phyloP scores from a whole-genome alignment of 371 early-diverging fungal genomes.

The Gilbertella persicaria region DNA sequence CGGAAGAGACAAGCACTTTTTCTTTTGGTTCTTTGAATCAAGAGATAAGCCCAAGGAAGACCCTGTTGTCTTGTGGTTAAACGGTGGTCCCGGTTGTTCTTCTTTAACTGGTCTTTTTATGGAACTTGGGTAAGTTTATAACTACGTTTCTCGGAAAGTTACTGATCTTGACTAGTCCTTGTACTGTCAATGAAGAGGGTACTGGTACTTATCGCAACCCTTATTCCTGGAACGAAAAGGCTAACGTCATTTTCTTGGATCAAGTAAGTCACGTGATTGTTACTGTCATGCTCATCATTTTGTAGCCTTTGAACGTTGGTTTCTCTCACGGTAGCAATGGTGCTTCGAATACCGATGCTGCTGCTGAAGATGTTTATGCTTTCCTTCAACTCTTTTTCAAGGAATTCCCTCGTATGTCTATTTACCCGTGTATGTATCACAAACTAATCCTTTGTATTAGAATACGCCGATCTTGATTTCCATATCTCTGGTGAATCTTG shows the following conservation, averaged over 20 bases:
- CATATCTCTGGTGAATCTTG: slow-evolving; percentile 59
- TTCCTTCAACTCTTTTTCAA: slow-evolving; percentile 71
- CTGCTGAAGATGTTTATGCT: slow-evolving; percentile 75
- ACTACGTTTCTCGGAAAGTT: background rate
- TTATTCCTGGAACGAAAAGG: slow-evolving; percentile 73
- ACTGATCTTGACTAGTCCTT: slow-evolving; percentile 46
- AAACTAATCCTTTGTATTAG: slow-evolving; percentile 1
- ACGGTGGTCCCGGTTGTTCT: slow-evolving; percentile 84
- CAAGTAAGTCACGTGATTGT: slow-evolving; percentile 42
- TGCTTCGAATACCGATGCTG: slow-evolving; percentile 56
- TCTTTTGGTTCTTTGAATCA: slow-evolving; percentile 81
- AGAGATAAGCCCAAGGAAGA: slow-evolving; percentile 64
- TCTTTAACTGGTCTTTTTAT: slow-evolving; percentile 73
- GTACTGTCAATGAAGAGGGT: slow-evolving; percentile 67
- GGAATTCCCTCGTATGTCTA: slow-evolving; percentile 46
- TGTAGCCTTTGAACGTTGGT: slow-evolving; percentile 73
- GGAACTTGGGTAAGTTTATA: slow-evolving; percentile 63
- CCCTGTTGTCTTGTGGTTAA: slow-evolving; percentile 75
- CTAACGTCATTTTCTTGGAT: slow-evolving; percentile 79
- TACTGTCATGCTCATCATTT: too few species aligned
- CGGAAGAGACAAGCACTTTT: slow-evolving; percentile 64
- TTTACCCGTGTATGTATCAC: too few species aligned
- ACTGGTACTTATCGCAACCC: slow-evolving; percentile 52
- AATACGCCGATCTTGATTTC: slow-evolving; percentile 62
- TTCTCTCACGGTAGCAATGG: slow-evolving; percentile 68